Percentiles rank a stretch among this genome's conserved stretches.
Evolutionary conservation across 352 stramenopile species (phyloP).

Genomic region (Paralagenidium karlingii): DNA sequence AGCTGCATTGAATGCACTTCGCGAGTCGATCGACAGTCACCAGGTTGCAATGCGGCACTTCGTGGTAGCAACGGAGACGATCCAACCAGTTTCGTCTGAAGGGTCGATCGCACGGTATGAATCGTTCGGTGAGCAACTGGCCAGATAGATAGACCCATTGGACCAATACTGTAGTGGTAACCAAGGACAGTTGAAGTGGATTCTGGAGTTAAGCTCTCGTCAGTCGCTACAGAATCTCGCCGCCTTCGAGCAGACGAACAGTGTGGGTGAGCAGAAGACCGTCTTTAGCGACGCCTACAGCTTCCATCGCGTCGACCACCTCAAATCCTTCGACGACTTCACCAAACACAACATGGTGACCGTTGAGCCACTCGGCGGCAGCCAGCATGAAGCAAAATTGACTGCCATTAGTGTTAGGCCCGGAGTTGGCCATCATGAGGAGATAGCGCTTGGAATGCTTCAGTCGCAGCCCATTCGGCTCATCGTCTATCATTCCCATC

Average conservation of each 20-base stretch:
- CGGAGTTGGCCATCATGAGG: slow-evolving; percentile 96
- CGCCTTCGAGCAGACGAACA: slow-evolving; percentile 56
- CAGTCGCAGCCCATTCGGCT: slow-evolving; percentile 84
- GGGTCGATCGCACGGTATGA: slow-evolving; percentile 40
- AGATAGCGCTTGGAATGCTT: slow-evolving; percentile 75
- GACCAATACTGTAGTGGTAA: too few species aligned
- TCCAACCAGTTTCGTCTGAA: slow-evolving; percentile 39
- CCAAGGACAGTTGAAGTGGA: too few species aligned
- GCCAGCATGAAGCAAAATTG: slow-evolving; percentile 99
- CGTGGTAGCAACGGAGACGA: slow-evolving; percentile 21
- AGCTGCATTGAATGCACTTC: slow-evolving; percentile 53
- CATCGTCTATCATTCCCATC: slow-evolving; percentile 89
- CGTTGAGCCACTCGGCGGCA: slow-evolving; percentile 56
- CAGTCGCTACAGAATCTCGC: too few species aligned
- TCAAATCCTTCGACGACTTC: slow-evolving; percentile 73
- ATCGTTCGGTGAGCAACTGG: slow-evolving; percentile 50
- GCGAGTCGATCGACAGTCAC: slow-evolving; percentile 45
- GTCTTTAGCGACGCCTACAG: slow-evolving; percentile 39
- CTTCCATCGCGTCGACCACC: slow-evolving; percentile 76
- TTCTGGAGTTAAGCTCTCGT: too few species aligned
- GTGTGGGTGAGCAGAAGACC: slow-evolving; percentile 59
- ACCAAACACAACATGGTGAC: slow-evolving; percentile 78
- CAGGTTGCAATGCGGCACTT: slow-evolving; percentile 52
- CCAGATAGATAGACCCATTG: too few species aligned
- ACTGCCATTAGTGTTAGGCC: slow-evolving; percentile 94